Base-by-base conservation (phyloP, 1,284 basidiomycete species). In the Mycosarcoma mackinlayi region DNA sequence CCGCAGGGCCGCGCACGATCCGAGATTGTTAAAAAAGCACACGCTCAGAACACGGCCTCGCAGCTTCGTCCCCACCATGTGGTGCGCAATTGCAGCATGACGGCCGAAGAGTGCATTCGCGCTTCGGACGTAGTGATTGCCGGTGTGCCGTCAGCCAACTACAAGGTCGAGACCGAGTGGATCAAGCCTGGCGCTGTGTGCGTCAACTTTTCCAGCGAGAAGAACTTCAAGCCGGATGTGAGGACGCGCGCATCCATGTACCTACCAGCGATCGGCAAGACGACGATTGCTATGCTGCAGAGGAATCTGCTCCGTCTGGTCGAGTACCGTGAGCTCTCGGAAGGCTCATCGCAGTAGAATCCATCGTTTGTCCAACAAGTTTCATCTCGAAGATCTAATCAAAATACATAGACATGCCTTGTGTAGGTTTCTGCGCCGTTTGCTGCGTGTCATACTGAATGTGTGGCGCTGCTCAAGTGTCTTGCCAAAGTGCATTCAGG, bases 221-320 rank as follows among this genome's bases (percentile, higher is more conserved):
- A 95, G 86, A 98, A 98, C 84, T 98, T 98, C 81, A 93, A 96
- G 82, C 88, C 88, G 64, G 91, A 96, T 80, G 91, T 98, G 18
- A 87, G 93, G 69, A 92, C 94, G 45, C 92, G 93, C 86, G 75
- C 76, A 1, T 45, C 68, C 14, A 69, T 64, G 38, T 74, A 73
- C 52, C 45, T 76, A 23, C 94, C 94, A 14, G 90, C 92, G 4
- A 93, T 98, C 25, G 95, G 95, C 37, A 96, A 96, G 85, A 92
- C 95, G 65, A 98, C 95, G 1, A 96, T 97, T 72, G 87, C 94
- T 78, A 96, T 98, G 93, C 87, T 98, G 30, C 88, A 98, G 82
- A 88, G 95, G 54, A 98, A 98, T 84, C 83, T 98, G 90, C 92
- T 82, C 25, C 52, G 74, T 31, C 61, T 76, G 18, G 72, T 76